Base-by-base conservation (phyloP, 495 filamentous ascomycete genomes). In the Trichoderma virens region DNA sequence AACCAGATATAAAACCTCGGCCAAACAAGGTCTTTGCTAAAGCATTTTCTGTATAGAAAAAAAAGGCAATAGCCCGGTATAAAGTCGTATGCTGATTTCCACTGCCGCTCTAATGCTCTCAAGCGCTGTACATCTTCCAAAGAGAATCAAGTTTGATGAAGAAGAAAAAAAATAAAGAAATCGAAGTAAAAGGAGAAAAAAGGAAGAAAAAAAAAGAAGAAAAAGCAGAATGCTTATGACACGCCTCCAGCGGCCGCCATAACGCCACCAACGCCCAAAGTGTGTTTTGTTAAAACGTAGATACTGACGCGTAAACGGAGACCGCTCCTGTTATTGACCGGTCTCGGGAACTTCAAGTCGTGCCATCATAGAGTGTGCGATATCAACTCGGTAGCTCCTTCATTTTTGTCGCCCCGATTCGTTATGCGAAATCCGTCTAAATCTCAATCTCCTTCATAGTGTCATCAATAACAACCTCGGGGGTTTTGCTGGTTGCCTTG, bases 401-500 rank as follows among this genome's bases (percentile, higher is more conserved):
- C 27, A 11, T 30, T 5, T 30, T 56, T 13, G n/a, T 14, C 41
- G 51, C 25, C 25, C 13, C 23, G 27, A 56, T n/a, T 30, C 51
- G 51, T 56, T 5, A 30, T 30, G 11, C 13, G 13, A 16, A 30
- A 28, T 14, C 11, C 27, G 16, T 56, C 72, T 70, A 85, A 63
- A 85, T 85, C 72, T 85, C 82, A 68, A 85, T 84, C 45, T 79
- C 82, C 72, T 84, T 85, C 82, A 85, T 83, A 27, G 74, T 72
- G 59, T 76, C 79, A 64, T 80, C 80, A 11, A 77, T 66, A 14
- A 72, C 70, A 25, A 74, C 73, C 13, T 65, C 69, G 16, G 71
- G 60, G 64, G 73, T 69, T 71, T 79, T 79, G 31, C 65, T 28
- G 23, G 23, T 59, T 16, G 27, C 39, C 30, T 35, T 54, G 13